Evolutionary conservation across 2,329 filamentous ascomycete genomes (phyloP).

Genomic region (Dothistroma septosporum): DNA sequence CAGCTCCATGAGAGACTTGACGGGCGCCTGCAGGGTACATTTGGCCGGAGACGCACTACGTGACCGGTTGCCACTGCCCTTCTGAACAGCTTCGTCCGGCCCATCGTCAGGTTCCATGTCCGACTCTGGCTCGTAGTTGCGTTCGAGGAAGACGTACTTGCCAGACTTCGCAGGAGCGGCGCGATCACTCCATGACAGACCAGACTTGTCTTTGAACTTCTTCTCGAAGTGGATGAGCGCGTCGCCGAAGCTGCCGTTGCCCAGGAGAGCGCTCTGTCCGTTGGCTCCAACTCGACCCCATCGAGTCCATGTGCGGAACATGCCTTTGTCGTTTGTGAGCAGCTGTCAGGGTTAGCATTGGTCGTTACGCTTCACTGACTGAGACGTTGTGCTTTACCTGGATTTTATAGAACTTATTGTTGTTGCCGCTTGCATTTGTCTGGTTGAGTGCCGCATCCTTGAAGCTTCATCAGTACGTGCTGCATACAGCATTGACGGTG

Average conservation of each 20-base stretch:
- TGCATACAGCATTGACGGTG: not conserved
- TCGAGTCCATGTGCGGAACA: conserved; percentile 59
- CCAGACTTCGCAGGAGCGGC: conserved; percentile 53
- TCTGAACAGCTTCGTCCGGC: conserved; percentile 3
- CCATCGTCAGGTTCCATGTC: conserved; percentile 50
- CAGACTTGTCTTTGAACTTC: conserved; percentile 57
- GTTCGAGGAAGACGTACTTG: conserved; percentile 73
- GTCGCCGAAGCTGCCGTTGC: conserved; percentile 35
- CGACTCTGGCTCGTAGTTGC: conserved; percentile 67
- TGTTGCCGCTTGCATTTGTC: conserved; percentile 66
- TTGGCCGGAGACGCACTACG: conserved; percentile 35
- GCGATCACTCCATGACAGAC: conserved; percentile 50
- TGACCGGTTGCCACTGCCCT: conserved; percentile 5
- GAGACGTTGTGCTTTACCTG: conserved; percentile 49
- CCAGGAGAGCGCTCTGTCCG: conserved; percentile 45
- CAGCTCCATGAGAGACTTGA: conserved; percentile 69
- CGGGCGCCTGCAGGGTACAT: conserved; percentile 56
- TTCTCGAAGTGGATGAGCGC: conserved; percentile 48
- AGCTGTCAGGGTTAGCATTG: conserved; percentile 54
- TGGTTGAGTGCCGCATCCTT: conserved; percentile 69
- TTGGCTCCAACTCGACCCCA: conserved; percentile 71
- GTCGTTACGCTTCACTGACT: not conserved
- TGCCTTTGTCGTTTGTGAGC: conserved; percentile 70
- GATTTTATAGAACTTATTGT: conserved; percentile 78
- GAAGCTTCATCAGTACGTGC: not conserved